These are phyloP conservation scores for Leishmania major DNA, from an alignment of 208 protist genomes.

Conservation along the genomic window DNA sequence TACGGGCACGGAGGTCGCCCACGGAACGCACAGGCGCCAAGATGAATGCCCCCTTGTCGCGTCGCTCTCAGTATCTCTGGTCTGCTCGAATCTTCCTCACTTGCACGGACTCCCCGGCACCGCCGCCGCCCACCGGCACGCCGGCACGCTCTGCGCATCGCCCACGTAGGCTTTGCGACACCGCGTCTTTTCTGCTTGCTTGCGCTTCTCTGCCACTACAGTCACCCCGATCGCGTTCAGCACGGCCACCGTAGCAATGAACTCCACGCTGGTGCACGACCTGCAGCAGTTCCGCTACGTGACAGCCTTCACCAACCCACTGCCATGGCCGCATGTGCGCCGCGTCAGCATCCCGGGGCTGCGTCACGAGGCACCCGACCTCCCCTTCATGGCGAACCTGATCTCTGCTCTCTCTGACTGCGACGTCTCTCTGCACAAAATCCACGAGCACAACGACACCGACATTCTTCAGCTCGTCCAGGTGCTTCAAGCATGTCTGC, in stretches of 20 bases:
- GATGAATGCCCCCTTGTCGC: not conserved
- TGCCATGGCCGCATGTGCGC: constrained; percentile 68
- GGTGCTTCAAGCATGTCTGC: constrained; percentile 68
- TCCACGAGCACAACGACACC: constrained; percentile 41
- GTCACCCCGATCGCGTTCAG: not conserved
- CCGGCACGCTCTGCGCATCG: not conserved
- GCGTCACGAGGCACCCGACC: constrained; percentile 51
- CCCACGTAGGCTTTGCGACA: not conserved
- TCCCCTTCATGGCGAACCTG: constrained; percentile 73
- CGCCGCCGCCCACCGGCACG: not conserved
- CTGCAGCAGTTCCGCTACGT: constrained; percentile 61
- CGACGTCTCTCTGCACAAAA: constrained; percentile 31
- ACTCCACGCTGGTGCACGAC: constrained; percentile 36
- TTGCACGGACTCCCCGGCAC: not conserved
- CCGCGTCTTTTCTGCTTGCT: not conserved
- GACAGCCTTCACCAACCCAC: constrained; percentile 14
- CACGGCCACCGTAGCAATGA: not conserved
- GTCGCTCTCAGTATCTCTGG: not conserved
- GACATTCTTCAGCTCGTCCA: constrained; percentile 74
- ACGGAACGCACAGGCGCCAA: not conserved
- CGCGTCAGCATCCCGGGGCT: constrained; percentile 52
- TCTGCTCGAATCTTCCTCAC: not conserved
- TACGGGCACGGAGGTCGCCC: not conserved
- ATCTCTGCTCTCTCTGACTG: constrained; percentile 44
- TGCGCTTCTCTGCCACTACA: not conserved